Evolutionary conservation across 2,329 filamentous ascomycete genomes (phyloP).

Genomic region (Pseudogymnoascus sp.): DNA sequence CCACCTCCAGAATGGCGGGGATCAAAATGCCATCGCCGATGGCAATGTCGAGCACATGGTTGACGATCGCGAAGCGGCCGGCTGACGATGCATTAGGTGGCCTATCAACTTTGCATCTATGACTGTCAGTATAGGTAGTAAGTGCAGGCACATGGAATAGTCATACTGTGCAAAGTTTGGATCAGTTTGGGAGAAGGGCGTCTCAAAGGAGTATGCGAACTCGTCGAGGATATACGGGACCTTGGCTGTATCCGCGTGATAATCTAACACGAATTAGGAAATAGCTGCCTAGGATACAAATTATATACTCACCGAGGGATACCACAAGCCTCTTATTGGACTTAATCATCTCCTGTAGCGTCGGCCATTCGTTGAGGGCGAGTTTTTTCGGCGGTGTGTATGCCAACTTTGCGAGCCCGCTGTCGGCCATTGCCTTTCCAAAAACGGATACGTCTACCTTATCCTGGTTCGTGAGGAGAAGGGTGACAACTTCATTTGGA

Average conservation of each 20-base stretch:
- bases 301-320: slow-evolving; percentile 52
- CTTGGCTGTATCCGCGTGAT: slow-evolving; percentile 39
- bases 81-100: slow-evolving; percentile 40
- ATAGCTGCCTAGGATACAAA: neutral
- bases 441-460: slow-evolving; percentile 48
- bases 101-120: slow-evolving; percentile 56
- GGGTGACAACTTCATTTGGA: slow-evolving; percentile 53
- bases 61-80: slow-evolving; percentile 51
- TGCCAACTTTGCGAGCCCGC: slow-evolving; percentile 23
- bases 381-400: slow-evolving; percentile 28
- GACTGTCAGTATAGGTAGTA: neutral
- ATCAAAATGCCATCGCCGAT: slow-evolving; percentile 39
- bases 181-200: slow-evolving; percentile 56
- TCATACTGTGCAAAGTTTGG: slow-evolving; percentile 42
- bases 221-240: slow-evolving; percentile 59
- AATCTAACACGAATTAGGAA: slow-evolving; percentile 45
- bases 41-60: slow-evolving; percentile 54
- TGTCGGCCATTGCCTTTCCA: slow-evolving; percentile 27
- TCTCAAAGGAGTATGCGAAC: slow-evolving; percentile 65
- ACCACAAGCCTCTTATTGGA: slow-evolving; percentile 57
- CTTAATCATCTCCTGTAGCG: slow-evolving; percentile 57
- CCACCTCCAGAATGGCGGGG: slow-evolving; percentile 42
- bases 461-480: slow-evolving; percentile 58
- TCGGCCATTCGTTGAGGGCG: slow-evolving; percentile 57
- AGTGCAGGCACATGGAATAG: neutral